phyloP scores from a whole-genome alignment of 305 asterid genomes.

The Galium porrigens region DNA sequence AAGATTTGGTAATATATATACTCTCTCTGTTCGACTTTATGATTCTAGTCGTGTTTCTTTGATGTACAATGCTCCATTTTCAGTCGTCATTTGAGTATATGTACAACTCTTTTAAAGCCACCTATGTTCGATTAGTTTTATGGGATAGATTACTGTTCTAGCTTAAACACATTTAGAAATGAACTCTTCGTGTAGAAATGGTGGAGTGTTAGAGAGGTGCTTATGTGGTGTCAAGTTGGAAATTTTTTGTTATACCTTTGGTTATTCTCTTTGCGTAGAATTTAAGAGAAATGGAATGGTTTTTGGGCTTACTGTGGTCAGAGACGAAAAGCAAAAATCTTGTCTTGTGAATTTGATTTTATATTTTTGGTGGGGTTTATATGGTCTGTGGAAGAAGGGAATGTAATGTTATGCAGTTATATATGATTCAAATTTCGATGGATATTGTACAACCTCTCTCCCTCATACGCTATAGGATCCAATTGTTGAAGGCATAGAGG shows the following conservation, averaged over 20 bases:
- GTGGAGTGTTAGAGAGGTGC: not conserved
- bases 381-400: not conserved
- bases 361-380: not conserved
- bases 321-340: not conserved
- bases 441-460: not conserved
- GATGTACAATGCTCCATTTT: not conserved
- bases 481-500: slow-evolving; percentile 82
- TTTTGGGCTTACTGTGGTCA: not conserved
- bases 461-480: slow-evolving; percentile 47
- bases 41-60: not conserved
- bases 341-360: too few species aligned
- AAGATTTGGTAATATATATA: not conserved
- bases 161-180: not conserved
- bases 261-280: not conserved
- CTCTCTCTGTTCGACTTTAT: not conserved
- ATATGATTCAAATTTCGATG: not conserved
- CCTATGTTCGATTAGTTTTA: not conserved
- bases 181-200: not conserved
- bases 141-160: not conserved
- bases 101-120: not conserved
- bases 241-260: not conserved
- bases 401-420: not conserved
- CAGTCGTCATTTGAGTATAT: not conserved
- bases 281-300: not conserved
- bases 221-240: not conserved